A percentile compares a stretch with the other conserved stretches of the same genome.
These are phyloP conservation scores for Melanopsichium pennsylvanicum DNA, from an alignment of 1,284 basidiomycete species.

Conservation along the genomic window DNA sequence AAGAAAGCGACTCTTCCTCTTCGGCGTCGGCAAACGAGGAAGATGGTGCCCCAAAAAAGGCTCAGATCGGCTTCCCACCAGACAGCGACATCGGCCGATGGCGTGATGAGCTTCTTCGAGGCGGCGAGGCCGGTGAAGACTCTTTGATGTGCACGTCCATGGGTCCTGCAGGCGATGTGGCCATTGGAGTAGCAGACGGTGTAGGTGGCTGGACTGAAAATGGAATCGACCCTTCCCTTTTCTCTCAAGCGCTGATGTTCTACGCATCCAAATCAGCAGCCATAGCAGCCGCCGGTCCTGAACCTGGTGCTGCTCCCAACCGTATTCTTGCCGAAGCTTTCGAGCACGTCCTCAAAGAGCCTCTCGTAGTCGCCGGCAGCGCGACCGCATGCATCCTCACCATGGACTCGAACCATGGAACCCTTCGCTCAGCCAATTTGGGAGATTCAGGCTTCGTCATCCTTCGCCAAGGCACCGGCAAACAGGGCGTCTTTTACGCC, in stretches of 20 bases:
- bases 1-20: conserved; percentile 21
- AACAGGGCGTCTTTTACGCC: conserved; percentile 54
- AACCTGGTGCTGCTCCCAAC: conserved; percentile 58
- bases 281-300: conserved; percentile 7
- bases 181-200: conserved; percentile 77
- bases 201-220: conserved; percentile 78
- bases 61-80: conserved; percentile 72
- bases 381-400: conserved; percentile 84
- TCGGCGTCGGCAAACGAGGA: conserved; percentile 20
- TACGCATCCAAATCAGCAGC: conserved; percentile 72
- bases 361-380: conserved; percentile 78
- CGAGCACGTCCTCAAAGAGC: conserved; percentile 76
- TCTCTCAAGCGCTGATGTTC: conserved; percentile 75
- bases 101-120: conserved; percentile 71
- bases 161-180: conserved; percentile 72
- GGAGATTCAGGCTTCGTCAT: conserved; percentile 86
- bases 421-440: conserved; percentile 83
- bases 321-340: conserved; percentile 77
- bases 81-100: conserved; percentile 76
- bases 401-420: conserved; percentile 77
- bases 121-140: conserved; percentile 70
- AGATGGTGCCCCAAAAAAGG: conserved; percentile 27
- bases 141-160: conserved; percentile 72
- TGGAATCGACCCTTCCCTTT: conserved; percentile 82
- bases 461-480: conserved; percentile 67